Percentiles rank a stretch among this genome's conserved stretches.
Conservation (phyloP, 495 filamentous ascomycete genomes). For the Talaromyces thailandensis region DNA sequence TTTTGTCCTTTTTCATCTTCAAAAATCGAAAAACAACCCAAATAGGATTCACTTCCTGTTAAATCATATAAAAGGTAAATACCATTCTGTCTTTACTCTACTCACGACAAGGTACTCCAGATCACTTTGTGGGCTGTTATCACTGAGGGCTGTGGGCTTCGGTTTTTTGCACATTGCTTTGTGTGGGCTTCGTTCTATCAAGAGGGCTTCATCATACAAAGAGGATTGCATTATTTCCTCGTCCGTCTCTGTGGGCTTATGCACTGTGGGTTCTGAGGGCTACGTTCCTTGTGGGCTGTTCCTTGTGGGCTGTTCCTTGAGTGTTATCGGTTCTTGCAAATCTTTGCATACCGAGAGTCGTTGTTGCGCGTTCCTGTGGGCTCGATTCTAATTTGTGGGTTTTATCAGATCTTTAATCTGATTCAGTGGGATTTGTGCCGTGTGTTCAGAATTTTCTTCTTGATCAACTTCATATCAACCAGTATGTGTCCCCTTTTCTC, state of each 20-base stretch:
- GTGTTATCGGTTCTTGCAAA: constrained; percentile 10
- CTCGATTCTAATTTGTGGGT: constrained; percentile 13
- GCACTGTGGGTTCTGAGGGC: constrained; percentile 34
- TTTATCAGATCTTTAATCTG: constrained; percentile 19
- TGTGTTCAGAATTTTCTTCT: constrained; percentile 20
- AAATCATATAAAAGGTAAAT: background rate
- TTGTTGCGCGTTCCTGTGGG: constrained; percentile 21
- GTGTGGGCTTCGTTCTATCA: constrained; percentile 33
- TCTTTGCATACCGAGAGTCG: constrained; percentile 26
- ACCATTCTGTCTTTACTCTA: constrained; percentile 1
- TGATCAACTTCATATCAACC: constrained; percentile 1
- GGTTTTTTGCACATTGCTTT: constrained; percentile 28
- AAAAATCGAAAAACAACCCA: constrained; percentile 10
- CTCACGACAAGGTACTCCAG: constrained; percentile 17
- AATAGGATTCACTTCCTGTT: constrained; percentile 7
- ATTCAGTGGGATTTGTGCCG: constrained; percentile 38
- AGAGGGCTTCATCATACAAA: constrained; percentile 13
- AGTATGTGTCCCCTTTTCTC: constrained; percentile 11
- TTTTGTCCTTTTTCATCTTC: constrained; percentile 6
- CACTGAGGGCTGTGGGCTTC: constrained; percentile 43
- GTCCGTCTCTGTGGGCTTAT: constrained; percentile 40
- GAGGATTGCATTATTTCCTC: constrained; percentile 35
- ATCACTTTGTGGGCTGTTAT: constrained; percentile 38
- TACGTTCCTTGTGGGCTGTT: constrained; percentile 36
- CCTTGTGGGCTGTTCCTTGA: constrained; percentile 27